A percentile compares a stretch with the other conserved stretches of the same genome.
phyloP scores from a whole-genome alignment of 2,329 filamentous ascomycete genomes.

The Thermoascus crustaceus region DNA sequence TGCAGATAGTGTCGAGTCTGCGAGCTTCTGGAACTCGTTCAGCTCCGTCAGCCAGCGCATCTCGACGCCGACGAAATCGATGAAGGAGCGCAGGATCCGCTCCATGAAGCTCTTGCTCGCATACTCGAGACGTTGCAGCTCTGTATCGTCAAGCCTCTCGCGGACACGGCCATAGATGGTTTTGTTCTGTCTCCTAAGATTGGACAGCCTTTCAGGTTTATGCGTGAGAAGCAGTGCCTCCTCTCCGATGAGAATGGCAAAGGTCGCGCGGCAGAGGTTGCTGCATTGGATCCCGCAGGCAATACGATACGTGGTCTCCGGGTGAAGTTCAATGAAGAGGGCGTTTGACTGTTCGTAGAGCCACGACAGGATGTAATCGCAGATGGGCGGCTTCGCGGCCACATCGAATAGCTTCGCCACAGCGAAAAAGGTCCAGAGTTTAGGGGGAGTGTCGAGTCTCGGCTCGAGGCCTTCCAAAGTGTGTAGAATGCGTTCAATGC shows the following conservation, averaged over 20 bases:
- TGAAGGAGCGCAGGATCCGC: slow-evolving; percentile 33
- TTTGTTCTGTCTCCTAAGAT: slow-evolving; percentile 12
- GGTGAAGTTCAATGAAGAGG: slow-evolving; percentile 54
- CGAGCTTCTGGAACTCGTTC: slow-evolving; percentile 22
- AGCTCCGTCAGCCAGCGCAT: slow-evolving; percentile 33
- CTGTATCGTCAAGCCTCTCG: slow-evolving; percentile 46
- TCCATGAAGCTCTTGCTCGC: slow-evolving; percentile 47
- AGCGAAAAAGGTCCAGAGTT: slow-evolving; percentile 59
- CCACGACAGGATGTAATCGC: slow-evolving; percentile 50
- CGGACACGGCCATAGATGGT: slow-evolving; percentile 40
- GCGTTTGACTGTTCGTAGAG: slow-evolving; percentile 48
- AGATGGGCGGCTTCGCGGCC: slow-evolving; percentile 22
- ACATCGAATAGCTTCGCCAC: slow-evolving; percentile 52
- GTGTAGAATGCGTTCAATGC: slow-evolving; percentile 55
- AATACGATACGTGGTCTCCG: slow-evolving; percentile 54
- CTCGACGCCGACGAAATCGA: slow-evolving; percentile 23
- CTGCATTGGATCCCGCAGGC: slow-evolving; percentile 34
- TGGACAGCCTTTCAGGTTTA: slow-evolving; percentile 8
- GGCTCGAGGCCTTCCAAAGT: slow-evolving; percentile 48
- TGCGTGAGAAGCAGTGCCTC: slow-evolving; percentile 42
- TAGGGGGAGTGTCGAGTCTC: slow-evolving; percentile 55
- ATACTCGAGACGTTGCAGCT: slow-evolving; percentile 51
- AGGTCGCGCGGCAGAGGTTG: slow-evolving; percentile 38
- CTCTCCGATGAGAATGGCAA: slow-evolving; percentile 56
- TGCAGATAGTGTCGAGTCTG: slow-evolving; percentile 11